Conservation (phyloP, 2,329 filamentous ascomycete genomes). For the Albifimbria verrucaria region DNA sequence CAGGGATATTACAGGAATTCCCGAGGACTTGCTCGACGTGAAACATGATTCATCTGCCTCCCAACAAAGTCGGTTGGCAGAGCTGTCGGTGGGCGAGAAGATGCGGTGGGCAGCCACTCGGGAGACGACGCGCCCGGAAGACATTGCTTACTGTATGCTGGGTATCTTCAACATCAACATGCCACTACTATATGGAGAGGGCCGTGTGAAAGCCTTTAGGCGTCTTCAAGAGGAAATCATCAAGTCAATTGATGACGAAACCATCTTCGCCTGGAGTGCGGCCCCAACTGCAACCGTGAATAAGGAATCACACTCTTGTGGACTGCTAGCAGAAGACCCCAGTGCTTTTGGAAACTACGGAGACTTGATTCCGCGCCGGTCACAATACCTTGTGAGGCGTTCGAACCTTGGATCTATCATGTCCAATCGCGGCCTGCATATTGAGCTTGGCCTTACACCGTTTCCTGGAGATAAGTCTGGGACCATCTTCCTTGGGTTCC, state of each 20-base stretch:
- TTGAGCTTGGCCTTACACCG: too few species aligned
- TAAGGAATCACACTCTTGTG: constrained; percentile 18
- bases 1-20: constrained; percentile 14
- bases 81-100: constrained; percentile 23
- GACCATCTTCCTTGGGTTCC: too few species aligned
- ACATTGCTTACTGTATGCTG: constrained; percentile 28
- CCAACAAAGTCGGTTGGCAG: too few species aligned
- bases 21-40: constrained; percentile 12
- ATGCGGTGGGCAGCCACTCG: constrained; percentile 27
- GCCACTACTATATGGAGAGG: constrained; percentile 29
- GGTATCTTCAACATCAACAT: constrained; percentile 31
- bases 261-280: constrained; percentile 27
- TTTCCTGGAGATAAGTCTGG: too few species aligned
- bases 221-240: constrained; percentile 25
- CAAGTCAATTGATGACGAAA: constrained; percentile 23
- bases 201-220: constrained; percentile 21
- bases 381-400: too few species aligned
- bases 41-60: too few species aligned
- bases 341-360: constrained; percentile 19
- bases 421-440: too few species aligned
- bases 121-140: constrained; percentile 24
- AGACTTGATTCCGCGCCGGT: constrained; percentile 3
- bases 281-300: constrained; percentile 10
- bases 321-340: constrained; percentile 22
- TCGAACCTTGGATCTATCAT: background rate